Base-by-base conservation (phyloP, 345 rosid species). In the Balakata baccata region DNA sequence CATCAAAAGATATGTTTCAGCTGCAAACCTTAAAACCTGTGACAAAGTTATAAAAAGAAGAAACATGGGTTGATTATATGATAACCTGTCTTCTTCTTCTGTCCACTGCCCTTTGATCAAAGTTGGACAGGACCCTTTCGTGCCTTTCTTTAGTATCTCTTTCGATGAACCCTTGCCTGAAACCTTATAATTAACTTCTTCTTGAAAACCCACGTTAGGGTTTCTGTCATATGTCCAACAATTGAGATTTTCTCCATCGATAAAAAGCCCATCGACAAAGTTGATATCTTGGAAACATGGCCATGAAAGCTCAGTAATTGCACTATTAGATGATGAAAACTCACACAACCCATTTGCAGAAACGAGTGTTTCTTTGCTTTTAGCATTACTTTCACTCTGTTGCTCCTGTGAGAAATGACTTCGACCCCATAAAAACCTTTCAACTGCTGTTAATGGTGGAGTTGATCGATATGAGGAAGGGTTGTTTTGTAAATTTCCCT, bases 31-130 rank as follows among this genome's bases (percentile, higher is more conserved):
- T 14, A 29, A 76, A 20, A n/a, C 10, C 16, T 17, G 12, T 11
- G 3, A 1, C 12, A 47, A 54, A 52, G 60, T 16, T 50, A 65
- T 5, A n/a, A 39, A 6, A 29, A 9, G 16, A 53, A 18, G 7
- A 20, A 10, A 20, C 12, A 12, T 22, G 38, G 9, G 5, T 17
- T 2, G 37, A 64, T 29, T 29, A 29, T 23, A 66, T 47, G 13
- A 62, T 72, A 56, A 94, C 98, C 92, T 89, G 80, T 92, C 98
- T 86, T 92, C 98, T 72, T 90, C 97, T 14, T 86, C 86, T 2
- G 92, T 90, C 98, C 99, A 94, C 75, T 92, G 98, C n/a, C 99
- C 99, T 80, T 94, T 92, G 85, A 94, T 89, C 83, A 92, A 81
- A 70, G 78, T 80, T 51, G 74, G 72, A 63, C 81, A 73, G 57